Base-by-base conservation (phyloP, 2,329 filamentous ascomycete species). In the Samsoniella hepiali region DNA sequence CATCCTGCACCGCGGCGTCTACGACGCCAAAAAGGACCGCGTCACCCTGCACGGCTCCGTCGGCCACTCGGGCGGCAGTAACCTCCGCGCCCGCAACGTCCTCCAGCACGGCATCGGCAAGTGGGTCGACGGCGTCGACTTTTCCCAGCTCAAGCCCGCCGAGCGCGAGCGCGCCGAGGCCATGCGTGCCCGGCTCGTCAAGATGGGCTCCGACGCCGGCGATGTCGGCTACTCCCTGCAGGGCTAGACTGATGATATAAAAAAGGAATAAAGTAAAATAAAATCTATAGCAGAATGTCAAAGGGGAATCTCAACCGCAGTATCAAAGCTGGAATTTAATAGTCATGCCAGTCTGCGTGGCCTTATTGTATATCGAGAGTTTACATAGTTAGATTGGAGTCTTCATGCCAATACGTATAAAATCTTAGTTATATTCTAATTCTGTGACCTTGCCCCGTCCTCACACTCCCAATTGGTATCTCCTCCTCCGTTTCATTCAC, bases 11-110 rank as follows among this genome's bases (percentile, higher is more conserved):
- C 79, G 89, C 4, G 90, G 89, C 1, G 84, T 85, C 34, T 93
- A 92, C 73, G 78, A 82, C 67, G 75, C 76, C 13, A 69, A 45
- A 1, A 82, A 78, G 68, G 87, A 91, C 76, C 78, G 90, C 31
- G 83, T 89, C 80, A 91, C 89, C 65, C 75, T 92, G 70, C 89
- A 92, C 74, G 89, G 89, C 7, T 89, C 85, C 62, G 88, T 91
- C 54, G 89, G 89, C 1, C 83, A 88, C 68, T 78, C 78, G 0
- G 75, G 73, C 2, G 87, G 84, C 1, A 83, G 84, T 63, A 72
- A 69, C 49, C 76, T 83, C 65, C 75, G 89, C 64, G 88, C 89
- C 58, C 81, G 88, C 67, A 91, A 91, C 74, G 89, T 92, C 67
- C 73, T 92, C 71, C 89, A 92, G 80, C 89, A 92, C 75, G 89